Base-by-base conservation (phyloP, 1,139 yeast genomes). In the Spathaspora sp. region DNA sequence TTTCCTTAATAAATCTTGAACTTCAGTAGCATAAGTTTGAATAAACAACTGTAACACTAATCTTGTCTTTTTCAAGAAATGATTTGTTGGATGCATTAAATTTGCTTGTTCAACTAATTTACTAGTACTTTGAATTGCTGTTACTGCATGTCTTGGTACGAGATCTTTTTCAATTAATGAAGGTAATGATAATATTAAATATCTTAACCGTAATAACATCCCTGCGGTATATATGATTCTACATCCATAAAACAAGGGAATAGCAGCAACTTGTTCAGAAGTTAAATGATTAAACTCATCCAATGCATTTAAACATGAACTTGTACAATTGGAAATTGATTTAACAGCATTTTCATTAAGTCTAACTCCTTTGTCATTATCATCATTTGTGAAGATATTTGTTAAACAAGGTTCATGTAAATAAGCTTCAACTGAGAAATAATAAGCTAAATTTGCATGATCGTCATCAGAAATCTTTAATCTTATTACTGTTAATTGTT, bases 181-280 rank as follows among this genome's bases (percentile, higher is more conserved):
- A 1, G 87, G 84, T 11, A 81, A 68, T 5, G 84, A 75, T 34
- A 83, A 60, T 15, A 79, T 74, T 45, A 82, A 65, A 53, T 76
- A 82, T 33, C 89, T 66, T 42, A 84, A 67, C 50, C 88, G 72
- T 44, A 85, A 65, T 13, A 86, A 65, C 72, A 83, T 80, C 9
- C 89, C 88, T 0, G 83, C 82, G 2, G 88, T 81, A 58, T 84
- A 86, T 42, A 86, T 77, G 45, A 87, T 67, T 54, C 95, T 69
- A 1, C 89, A 76, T 46, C 80, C 78, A 53, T 80, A 80, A 50
- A 82, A 75, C 47, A 85, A 67, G 2, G 95, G 95, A 43, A 82
- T 68, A 3, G 74, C 64, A 0, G 86, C 79, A 37, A 84, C 65
- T 26, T 70, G 67, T 11, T 68, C 74, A 4, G 72, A 63, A 1